These are phyloP conservation scores for Kazachstania taianensis DNA, from an alignment of 805 yeast genomes.

Conservation along the genomic window DNA sequence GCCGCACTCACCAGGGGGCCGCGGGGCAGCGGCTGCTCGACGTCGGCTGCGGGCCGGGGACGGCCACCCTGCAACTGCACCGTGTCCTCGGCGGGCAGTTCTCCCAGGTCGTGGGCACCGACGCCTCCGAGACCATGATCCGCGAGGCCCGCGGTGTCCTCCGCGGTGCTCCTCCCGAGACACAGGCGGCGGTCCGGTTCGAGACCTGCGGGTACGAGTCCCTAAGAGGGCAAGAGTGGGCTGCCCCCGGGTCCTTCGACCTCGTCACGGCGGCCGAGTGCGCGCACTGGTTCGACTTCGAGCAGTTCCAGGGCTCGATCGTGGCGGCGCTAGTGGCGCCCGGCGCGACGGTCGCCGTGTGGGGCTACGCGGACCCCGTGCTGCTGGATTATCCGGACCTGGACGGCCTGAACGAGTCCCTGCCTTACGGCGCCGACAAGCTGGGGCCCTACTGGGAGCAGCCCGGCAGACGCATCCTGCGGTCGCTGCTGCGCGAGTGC, in stretches of 20 bases:
- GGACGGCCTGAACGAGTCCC: slow-evolving; percentile 42
- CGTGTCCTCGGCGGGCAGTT: slow-evolving; percentile 22
- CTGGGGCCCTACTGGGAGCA: slow-evolving; percentile 73
- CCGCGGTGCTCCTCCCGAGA: background rate
- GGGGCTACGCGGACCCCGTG: slow-evolving; percentile 72
- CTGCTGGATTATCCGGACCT: slow-evolving; percentile 44
- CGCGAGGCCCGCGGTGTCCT: slow-evolving; percentile 29
- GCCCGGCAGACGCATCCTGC: slow-evolving; percentile 59
- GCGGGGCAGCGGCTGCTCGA: slow-evolving; percentile 40
- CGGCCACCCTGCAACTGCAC: slow-evolving; percentile 44
- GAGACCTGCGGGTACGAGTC: slow-evolving; percentile 27
- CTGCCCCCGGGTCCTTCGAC: too few species aligned
- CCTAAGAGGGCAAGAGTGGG: background rate
- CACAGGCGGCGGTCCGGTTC: slow-evolving; percentile 8
- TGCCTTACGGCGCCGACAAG: slow-evolving; percentile 38
- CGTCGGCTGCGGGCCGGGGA: slow-evolving; percentile 76
- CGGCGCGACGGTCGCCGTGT: slow-evolving; percentile 61
- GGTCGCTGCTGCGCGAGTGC: slow-evolving; percentile 29
- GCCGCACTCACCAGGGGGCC: background rate
- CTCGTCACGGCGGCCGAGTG: slow-evolving; percentile 74
- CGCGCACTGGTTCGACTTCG: slow-evolving; percentile 73
- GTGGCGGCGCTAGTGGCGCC: slow-evolving; percentile 41
- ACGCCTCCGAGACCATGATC: slow-evolving; percentile 50
- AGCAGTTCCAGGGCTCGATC: slow-evolving; percentile 40
- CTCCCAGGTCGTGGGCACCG: slow-evolving; percentile 50